These are phyloP conservation scores for Paecilomyces sp. DNA, from an alignment of 2,329 filamentous ascomycete species.

Conservation along the genomic window DNA sequence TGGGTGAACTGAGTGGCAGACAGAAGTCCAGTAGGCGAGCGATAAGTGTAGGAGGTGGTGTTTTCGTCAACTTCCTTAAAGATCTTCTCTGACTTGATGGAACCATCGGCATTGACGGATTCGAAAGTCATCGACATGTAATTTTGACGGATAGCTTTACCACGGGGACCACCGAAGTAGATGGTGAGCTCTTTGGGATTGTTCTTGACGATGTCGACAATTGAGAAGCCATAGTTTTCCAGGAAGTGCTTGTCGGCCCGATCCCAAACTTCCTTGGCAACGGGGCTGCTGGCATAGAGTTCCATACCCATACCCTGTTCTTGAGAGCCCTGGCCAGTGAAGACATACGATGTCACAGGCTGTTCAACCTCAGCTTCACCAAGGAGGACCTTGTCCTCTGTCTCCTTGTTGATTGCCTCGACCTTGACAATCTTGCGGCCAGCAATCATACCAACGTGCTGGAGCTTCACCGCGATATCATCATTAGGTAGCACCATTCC, in stretches of 20 bases:
- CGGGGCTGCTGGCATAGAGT: constrained; percentile 83
- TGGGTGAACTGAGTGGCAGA: constrained; percentile 99
- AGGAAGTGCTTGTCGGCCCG: constrained; percentile 95
- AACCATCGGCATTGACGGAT: constrained; percentile 85
- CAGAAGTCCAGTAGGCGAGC: constrained; percentile 85
- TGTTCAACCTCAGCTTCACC: constrained; percentile 98
- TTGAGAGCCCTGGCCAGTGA: constrained; percentile 96
- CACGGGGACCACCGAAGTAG: constrained; percentile 92
- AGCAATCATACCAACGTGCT: constrained; percentile 95
- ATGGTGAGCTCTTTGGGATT: constrained; percentile 98
- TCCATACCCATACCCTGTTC: constrained; percentile 99
- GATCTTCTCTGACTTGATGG: constrained; percentile 96
- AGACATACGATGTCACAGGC: constrained; percentile 92
- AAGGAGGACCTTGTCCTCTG: constrained; percentile 89
- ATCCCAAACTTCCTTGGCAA: constrained; percentile 97
- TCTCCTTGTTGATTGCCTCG: constrained; percentile 90
- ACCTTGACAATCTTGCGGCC: constrained; percentile 99
- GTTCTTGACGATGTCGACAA: constrained; percentile 98
- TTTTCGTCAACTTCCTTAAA: constrained; percentile 96
- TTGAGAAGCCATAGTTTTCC: constrained; percentile 97
- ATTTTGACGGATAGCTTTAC: constrained; percentile 96
- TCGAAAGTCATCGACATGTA: constrained; percentile 99
- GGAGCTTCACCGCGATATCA: constrained; percentile 85
- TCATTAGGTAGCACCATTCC: constrained; percentile 98
- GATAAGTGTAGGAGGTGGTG: constrained; percentile 94